Evolutionary conservation across 2,329 filamentous ascomycete genomes (phyloP), one percentile per base, ranked within the genome.

Genomic region (Pseudofabraea citricarpa): DNA sequence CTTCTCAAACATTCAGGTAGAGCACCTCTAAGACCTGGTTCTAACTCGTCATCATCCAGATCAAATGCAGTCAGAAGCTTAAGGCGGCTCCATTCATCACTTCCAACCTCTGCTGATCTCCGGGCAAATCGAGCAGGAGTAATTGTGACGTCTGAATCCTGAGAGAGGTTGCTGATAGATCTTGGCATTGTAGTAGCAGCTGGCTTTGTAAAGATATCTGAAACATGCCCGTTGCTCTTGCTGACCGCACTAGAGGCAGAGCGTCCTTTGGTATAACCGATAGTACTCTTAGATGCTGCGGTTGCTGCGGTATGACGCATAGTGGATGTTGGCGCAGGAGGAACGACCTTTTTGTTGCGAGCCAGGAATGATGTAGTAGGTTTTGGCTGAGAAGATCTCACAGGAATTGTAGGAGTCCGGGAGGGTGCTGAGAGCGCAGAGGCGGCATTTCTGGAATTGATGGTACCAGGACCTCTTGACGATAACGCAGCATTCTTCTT

Each of bases 251-350:
- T 63, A 16, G 71, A 71, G 3, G 73, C 68, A 9, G 69, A 68
- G 24, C 87, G 79, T 24, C 90, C 90, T 62, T 85, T 88, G 44
- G 79, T 87, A 61, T 95, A 95, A 13, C 90, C 90, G 32, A 95
- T 75, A 0, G 90, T 95, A 43, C 81, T 90, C 50, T 83, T 80
- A 2, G 90, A 95, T 5, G 81, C 81, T 5, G 77, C 78, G 18
- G 78, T 74, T 1, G 85, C 83, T 9, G 76, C 71, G 7, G 74
- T 74, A 50, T 79, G 77, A 36, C 81, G 77, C 53, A 77, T 71
- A 8, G 64, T 59, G n/a, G 72, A 71, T 3, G 69, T 65, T 2
- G 72, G 65, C 5, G 65, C 54, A 5, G 64, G 55, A n/a, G 66
- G 60, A 40, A 72, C 73, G 39, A 22, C 3, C 39, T 44, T 41